Conservation (phyloP, 1,284 basidiomycete species). For the Puccinia sorghi region DNA sequence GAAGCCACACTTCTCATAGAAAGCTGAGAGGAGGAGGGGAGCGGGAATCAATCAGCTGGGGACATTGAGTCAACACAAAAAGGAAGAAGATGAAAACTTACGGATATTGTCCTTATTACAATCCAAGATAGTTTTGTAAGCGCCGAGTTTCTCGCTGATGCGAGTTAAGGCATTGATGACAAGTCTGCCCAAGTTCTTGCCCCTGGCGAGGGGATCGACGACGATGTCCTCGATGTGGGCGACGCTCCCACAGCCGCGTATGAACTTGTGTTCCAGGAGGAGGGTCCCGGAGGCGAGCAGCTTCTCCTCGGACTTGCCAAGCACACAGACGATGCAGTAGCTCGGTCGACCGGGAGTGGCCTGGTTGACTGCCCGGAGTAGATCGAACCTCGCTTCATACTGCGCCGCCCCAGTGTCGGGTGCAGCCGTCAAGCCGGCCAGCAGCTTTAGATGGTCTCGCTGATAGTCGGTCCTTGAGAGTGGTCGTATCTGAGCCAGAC, state of each 20-base stretch:
- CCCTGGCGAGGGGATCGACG: conserved; percentile 56
- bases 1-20: conserved; percentile 49
- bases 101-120: conserved; percentile 57
- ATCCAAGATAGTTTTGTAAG: conserved; percentile 59
- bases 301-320: conserved; percentile 52
- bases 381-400: conserved; percentile 39
- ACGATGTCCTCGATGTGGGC: conserved; percentile 59
- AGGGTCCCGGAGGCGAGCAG: conserved; percentile 58
- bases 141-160: conserved; percentile 54
- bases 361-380: conserved; percentile 19
- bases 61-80: not conserved
- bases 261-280: conserved; percentile 58
- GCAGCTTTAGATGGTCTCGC: conserved; percentile 37
- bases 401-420: conserved; percentile 16
- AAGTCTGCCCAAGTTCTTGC: conserved; percentile 57
- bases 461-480: conserved; percentile 39
- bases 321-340: conserved; percentile 35
- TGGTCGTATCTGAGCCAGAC: conserved; percentile 27
- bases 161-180: conserved; percentile 57
- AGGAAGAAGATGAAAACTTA: conserved; percentile 48
- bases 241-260: conserved; percentile 54
- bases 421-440: conserved; percentile 33
- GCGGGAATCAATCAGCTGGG: not conserved
- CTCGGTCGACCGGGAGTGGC: conserved; percentile 15
- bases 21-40: conserved; percentile 6